phyloP scores from a whole-genome alignment of 2,329 filamentous ascomycete species.

The Aspergillus sp. region DNA sequence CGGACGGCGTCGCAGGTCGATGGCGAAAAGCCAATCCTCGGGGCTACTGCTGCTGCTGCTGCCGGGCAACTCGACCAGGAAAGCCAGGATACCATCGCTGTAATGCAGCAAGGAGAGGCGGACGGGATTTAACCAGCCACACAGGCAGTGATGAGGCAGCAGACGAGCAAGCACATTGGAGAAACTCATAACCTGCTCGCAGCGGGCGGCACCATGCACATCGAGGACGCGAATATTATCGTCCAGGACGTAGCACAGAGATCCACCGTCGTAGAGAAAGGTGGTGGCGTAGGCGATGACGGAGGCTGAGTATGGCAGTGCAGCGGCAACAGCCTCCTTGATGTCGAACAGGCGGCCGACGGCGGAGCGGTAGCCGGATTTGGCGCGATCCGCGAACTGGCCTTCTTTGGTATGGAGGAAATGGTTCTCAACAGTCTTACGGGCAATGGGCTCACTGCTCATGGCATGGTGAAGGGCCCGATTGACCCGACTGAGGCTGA shows the following conservation, averaged over 20 bases:
- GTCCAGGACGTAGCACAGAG: conserved; percentile 55
- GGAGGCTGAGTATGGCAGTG: conserved; percentile 54
- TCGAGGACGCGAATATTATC: conserved; percentile 51
- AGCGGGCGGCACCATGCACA: conserved; percentile 41
- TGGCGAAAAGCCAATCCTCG: conserved; percentile 48
- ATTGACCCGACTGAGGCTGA: conserved; percentile 49
- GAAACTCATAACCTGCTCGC: conserved; percentile 52
- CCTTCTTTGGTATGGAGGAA: conserved; percentile 41
- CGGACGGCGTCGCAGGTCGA: conserved; percentile 31
- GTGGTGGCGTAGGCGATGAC: conserved; percentile 52
- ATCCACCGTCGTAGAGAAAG: conserved; percentile 56
- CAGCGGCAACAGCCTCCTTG: conserved; percentile 51
- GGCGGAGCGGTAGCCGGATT: conserved; percentile 43
- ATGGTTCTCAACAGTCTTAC: conserved; percentile 45
- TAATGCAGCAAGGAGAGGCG: conserved; percentile 51
- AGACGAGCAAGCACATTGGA: conserved; percentile 33
- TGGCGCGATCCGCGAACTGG: conserved; percentile 26
- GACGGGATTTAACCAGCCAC: conserved; percentile 29
- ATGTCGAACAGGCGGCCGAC: conserved; percentile 56
- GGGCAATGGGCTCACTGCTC: conserved; percentile 49
- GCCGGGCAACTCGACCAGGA: conserved; percentile 43
- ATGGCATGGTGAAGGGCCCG: conserved; percentile 45
- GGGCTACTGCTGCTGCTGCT: conserved; percentile 13
- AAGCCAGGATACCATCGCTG: conserved; percentile 49
- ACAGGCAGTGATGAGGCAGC: conserved; percentile 22